Evolutionary conservation across 148 eudicot species (phyloP).

Genomic region (Persicaria tinctoria): DNA sequence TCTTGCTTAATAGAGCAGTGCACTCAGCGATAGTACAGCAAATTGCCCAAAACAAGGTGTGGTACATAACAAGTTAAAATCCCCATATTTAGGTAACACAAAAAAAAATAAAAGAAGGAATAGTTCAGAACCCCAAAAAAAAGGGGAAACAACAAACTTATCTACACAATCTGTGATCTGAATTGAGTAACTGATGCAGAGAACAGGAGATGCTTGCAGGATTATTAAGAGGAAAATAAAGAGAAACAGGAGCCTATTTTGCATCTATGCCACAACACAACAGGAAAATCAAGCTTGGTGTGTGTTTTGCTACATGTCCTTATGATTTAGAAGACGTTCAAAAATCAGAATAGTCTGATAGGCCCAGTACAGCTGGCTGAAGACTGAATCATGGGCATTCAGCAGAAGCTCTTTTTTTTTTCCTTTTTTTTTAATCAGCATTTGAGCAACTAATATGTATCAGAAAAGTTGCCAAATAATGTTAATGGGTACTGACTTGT

Average conservation of each 20-base stretch:
- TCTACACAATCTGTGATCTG: background rate
- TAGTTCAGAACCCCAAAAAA: background rate
- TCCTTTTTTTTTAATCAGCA: background rate
- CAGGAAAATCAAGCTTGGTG: conserved; percentile 4
- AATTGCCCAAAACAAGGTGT: conserved; percentile 8
- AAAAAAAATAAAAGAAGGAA: background rate
- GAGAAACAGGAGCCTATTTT: conserved; percentile 3
- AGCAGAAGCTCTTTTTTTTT: background rate
- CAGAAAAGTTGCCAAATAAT: background rate
- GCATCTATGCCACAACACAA: background rate
- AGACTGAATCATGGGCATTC: conserved; percentile 1
- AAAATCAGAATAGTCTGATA: conserved; percentile 7
- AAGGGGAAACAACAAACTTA: background rate
- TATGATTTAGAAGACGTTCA: background rate
- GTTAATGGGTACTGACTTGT: background rate
- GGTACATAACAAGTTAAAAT: conserved; percentile 1
- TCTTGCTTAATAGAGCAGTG: background rate
- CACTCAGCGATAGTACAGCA: conserved; percentile 2
- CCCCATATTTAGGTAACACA: background rate
- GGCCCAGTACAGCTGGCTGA: conserved; percentile 3
- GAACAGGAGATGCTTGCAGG: conserved; percentile 10
- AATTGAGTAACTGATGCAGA: background rate
- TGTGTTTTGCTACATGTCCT: conserved; percentile 4
- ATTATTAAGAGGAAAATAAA: background rate
- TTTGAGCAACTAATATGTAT: background rate